Conservation (phyloP, 306 rosid species). For the apple (Malus domestica) region DNA sequence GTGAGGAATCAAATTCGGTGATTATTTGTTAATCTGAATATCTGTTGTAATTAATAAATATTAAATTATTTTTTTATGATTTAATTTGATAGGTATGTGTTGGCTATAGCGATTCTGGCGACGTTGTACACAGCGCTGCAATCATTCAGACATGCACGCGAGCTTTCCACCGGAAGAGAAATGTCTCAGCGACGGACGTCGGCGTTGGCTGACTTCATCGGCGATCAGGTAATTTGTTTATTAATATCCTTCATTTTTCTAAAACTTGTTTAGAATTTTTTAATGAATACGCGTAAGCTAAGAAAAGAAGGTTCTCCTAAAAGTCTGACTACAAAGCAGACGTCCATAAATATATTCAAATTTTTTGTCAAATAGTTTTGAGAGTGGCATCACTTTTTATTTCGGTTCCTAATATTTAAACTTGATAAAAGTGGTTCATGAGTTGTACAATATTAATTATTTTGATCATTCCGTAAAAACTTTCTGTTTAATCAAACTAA, state of each 20-base stretch:
- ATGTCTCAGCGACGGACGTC: constrained; percentile 21
- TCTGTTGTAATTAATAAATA: not conserved
- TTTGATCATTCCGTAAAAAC: no score
- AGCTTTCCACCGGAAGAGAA: constrained; percentile 29
- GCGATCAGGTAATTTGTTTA: constrained; percentile 50
- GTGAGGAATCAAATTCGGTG: constrained; percentile 13
- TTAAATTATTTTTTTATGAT: not conserved
- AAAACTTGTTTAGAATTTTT: not conserved
- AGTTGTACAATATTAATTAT: no score
- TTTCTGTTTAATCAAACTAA: no score
- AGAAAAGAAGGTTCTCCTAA: not conserved
- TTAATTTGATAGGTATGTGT: constrained; percentile 40
- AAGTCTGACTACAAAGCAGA: no score
- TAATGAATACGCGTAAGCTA: not conserved
- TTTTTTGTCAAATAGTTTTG: no score
- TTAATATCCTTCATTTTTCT: not conserved
- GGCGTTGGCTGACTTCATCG: constrained; percentile 46
- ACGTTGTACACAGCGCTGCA: constrained; percentile 43
- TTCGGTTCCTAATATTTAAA: no score
- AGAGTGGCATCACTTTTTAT: no score
- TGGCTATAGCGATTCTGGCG: constrained; percentile 49
- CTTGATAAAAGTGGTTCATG: no score
- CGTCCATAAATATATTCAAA: not conserved
- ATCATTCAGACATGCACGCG: constrained; percentile 33
- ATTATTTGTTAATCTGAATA: not conserved